Conservation (phyloP, 345 rosid species). For the Tarenaya hassleriana region DNA sequence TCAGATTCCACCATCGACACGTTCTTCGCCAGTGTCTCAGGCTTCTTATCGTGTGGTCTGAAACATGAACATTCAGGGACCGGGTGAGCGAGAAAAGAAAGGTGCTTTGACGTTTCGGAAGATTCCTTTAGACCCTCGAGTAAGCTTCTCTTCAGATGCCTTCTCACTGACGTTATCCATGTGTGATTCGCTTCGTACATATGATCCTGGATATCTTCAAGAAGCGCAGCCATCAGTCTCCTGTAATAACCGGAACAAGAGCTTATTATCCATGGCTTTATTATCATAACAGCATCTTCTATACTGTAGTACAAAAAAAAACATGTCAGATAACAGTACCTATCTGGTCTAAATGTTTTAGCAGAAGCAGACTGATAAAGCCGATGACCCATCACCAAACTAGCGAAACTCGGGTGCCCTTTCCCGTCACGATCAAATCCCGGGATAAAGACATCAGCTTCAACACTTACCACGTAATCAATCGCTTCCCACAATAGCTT, state of each 20-base stretch:
- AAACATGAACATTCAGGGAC: slow-evolving; percentile 87
- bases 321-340: slow-evolving; percentile 60
- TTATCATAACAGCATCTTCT: too few species aligned
- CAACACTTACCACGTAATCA: slow-evolving; percentile 73
- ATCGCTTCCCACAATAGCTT: slow-evolving; percentile 94
- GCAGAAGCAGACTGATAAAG: slow-evolving; percentile 80
- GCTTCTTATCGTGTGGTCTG: slow-evolving; percentile 20
- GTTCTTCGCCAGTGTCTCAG: slow-evolving; percentile 21
- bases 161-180: slow-evolving; percentile 69
- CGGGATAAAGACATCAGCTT: slow-evolving; percentile 88
- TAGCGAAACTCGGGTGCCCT: slow-evolving; percentile 89
- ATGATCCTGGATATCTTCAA: slow-evolving; percentile 59
- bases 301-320: too few species aligned
- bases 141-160: slow-evolving; percentile 58
- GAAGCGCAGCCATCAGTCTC: slow-evolving; percentile 54
- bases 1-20: slow-evolving; percentile 39
- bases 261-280: neutral
- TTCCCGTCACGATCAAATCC: slow-evolving; percentile 90
- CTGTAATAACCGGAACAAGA: slow-evolving; percentile 28
- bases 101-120: slow-evolving; percentile 44
- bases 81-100: slow-evolving; percentile 72
- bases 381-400: slow-evolving; percentile 92
- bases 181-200: slow-evolving; percentile 74
- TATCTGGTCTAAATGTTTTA: slow-evolving; percentile 81
- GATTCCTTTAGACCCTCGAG: slow-evolving; percentile 61